A percentile compares a stretch with the other conserved stretches of the same genome.
phyloP scores from a whole-genome alignment of 2,329 filamentous ascomycete genomes.

The Ceratocystis destructans region DNA sequence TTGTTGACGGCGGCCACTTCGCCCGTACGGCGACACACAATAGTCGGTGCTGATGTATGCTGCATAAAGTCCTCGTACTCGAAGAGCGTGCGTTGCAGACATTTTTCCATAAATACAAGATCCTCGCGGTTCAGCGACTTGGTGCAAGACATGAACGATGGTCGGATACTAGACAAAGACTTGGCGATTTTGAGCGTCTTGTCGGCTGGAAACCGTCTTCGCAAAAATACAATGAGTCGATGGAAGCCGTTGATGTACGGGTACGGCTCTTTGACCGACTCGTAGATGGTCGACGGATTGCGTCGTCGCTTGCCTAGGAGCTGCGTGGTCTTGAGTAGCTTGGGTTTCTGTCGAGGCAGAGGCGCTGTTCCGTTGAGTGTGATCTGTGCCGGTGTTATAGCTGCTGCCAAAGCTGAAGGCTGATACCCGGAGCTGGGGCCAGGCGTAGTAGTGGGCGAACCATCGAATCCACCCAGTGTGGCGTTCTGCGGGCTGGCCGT shows the following conservation, averaged over 20 bases:
- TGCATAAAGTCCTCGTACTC: constrained; percentile 90
- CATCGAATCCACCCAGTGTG: constrained; percentile 36
- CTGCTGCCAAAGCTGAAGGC: constrained; percentile 26
- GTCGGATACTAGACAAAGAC: constrained; percentile 75
- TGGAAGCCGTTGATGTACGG: constrained; percentile 86
- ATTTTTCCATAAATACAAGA: constrained; percentile 94
- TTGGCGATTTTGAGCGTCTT: constrained; percentile 75
- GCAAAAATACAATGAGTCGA: constrained; percentile 65
- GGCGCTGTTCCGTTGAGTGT: constrained; percentile 22
- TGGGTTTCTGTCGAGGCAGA: constrained; percentile 32
- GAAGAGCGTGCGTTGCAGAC: constrained; percentile 80
- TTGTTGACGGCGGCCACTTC: constrained; percentile 94
- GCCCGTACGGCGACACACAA: constrained; percentile 82
- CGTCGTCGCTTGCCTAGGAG: constrained; percentile 45
- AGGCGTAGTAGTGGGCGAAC: constrained; percentile 28
- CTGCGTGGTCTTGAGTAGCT: constrained; percentile 23
- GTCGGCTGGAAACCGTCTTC: constrained; percentile 61
- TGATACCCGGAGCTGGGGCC: constrained; percentile 12
- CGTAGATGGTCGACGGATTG: constrained; percentile 77
- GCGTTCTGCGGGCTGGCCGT: constrained; percentile 46
- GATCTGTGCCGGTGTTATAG: constrained; percentile 19
- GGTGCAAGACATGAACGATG: constrained; percentile 84
- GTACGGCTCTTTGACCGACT: constrained; percentile 80
- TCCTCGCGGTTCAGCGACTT: constrained; percentile 80
- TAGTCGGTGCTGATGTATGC: constrained; percentile 74